A percentile compares a stretch with the other conserved stretches of the same genome.
phyloP scores from a whole-genome alignment of 2,329 filamentous ascomycete genomes.

The Rutstroemia sydowiana region DNA sequence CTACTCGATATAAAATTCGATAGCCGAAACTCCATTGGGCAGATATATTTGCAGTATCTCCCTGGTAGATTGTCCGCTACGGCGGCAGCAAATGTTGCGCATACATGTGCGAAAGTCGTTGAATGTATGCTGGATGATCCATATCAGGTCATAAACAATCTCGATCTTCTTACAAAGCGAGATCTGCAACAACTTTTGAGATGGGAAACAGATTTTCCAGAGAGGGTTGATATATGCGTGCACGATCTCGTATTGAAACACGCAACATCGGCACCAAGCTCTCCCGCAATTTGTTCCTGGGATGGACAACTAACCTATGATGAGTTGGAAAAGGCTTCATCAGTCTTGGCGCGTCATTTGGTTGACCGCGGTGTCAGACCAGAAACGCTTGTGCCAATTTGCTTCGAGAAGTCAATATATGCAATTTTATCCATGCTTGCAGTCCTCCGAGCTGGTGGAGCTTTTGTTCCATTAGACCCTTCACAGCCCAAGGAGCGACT shows the following conservation, averaged over 20 bases:
- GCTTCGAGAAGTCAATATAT: constrained; percentile 19
- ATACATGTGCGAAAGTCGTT: background rate
- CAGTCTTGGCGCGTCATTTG: background rate
- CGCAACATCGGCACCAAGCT: constrained; percentile 6
- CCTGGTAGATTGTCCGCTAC: background rate
- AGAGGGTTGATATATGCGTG: constrained; percentile 7
- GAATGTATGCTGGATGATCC: background rate
- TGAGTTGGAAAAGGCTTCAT: constrained; percentile 12
- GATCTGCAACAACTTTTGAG: constrained; percentile 7
- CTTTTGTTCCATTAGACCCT: constrained; percentile 19
- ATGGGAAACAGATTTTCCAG: constrained; percentile 13
- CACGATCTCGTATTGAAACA: constrained; percentile 11
- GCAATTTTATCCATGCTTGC: constrained; percentile 24
- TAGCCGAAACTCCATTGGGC: background rate
- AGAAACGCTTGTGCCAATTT: constrained; percentile 14
- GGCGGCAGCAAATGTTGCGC: constrained; percentile 4
- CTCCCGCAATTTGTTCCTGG: constrained; percentile 17
- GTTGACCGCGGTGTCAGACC: background rate
- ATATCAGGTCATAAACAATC: background rate
- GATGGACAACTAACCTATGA: constrained; percentile 18
- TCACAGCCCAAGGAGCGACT: background rate
- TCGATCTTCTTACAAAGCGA: constrained; percentile 1
- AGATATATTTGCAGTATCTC: constrained; percentile 23
- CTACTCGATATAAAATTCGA: constrained; percentile 1
- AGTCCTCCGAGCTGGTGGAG: constrained; percentile 23